phyloP scores from a whole-genome alignment of 176 grass and related monocot species.

The Oryza meridionalis region DNA sequence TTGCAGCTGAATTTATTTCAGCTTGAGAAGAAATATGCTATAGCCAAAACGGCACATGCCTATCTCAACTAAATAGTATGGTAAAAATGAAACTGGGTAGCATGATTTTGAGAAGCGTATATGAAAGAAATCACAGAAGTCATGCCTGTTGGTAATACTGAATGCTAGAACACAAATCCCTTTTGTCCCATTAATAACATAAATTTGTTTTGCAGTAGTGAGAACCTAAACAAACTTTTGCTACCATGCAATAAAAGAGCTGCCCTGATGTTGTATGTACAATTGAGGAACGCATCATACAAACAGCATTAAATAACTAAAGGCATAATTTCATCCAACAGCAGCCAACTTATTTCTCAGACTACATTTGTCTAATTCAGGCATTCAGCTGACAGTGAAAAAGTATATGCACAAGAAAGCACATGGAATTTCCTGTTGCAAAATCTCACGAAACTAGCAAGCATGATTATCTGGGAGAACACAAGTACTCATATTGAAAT shows the following conservation, averaged over 20 bases:
- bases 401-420: conserved; percentile 25
- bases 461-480: neutral
- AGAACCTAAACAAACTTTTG: conserved; percentile 34
- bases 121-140: neutral
- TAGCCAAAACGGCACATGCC: neutral
- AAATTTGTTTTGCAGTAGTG: conserved; percentile 17
- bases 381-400: neutral
- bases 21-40: conserved; percentile 21
- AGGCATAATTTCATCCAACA: neutral
- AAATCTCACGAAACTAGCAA: conserved; percentile 28
- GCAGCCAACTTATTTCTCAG: neutral
- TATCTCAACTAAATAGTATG: conserved; percentile 25
- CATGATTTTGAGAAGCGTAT: conserved; percentile 8
- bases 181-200: conserved; percentile 14
- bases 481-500: conserved; percentile 1
- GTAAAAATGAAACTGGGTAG: conserved; percentile 14
- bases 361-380: conserved; percentile 5
- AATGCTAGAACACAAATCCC: neutral
- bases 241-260: neutral
- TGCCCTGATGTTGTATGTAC: neutral
- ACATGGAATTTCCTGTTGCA: conserved; percentile 1
- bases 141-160: neutral
- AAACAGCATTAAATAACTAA: conserved; percentile 5
- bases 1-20: conserved; percentile 20
- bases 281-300: conserved; percentile 5